Evolutionary conservation across 164 flowering plant genomes (phyloP).

Genomic region (Vitis rupestris): DNA sequence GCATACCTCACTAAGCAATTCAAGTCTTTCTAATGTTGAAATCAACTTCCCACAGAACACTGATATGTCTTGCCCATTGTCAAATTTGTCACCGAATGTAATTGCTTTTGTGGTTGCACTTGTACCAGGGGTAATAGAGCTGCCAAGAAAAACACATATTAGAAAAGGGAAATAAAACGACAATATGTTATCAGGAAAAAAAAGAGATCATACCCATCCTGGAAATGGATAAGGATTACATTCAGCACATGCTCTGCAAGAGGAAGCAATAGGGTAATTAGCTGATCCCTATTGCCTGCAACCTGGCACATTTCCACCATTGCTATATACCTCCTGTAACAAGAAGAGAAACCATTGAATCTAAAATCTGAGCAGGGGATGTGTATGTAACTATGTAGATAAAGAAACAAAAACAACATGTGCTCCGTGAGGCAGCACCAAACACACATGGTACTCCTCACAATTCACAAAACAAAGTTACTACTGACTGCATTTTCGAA

Average conservation of each 20-base stretch:
- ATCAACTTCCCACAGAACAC: slow-evolving; percentile 52
- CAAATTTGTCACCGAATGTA: slow-evolving; percentile 34
- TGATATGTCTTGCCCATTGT: slow-evolving; percentile 37
- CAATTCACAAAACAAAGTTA: too few relatives aligned
- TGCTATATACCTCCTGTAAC: slow-evolving; percentile 81
- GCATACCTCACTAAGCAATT: slow-evolving; percentile 77
- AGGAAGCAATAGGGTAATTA: slow-evolving; percentile 63
- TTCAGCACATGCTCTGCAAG: slow-evolving; percentile 76
- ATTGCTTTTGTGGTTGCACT: slow-evolving; percentile 24
- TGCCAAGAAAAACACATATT: slow-evolving; percentile 17
- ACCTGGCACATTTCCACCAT: slow-evolving; percentile 93
- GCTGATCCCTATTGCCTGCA: slow-evolving; percentile 71
- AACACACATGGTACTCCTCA: too few relatives aligned
- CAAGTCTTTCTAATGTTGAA: slow-evolving; percentile 72
- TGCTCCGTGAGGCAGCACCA: too few relatives aligned
- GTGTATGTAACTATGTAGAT: too few relatives aligned
- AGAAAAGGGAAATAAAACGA: background rate
- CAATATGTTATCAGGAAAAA: background rate
- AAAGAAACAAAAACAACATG: too few relatives aligned
- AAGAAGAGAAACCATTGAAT: slow-evolving; percentile 1
- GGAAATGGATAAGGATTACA: slow-evolving; percentile 70
- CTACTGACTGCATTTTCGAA: too few relatives aligned
- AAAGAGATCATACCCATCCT: slow-evolving; percentile 52
- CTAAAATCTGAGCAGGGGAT: background rate
- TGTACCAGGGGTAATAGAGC: slow-evolving; percentile 26